Base-by-base conservation (phyloP, 148 eudicot genomes). In the Chenopodium quinoa region DNA sequence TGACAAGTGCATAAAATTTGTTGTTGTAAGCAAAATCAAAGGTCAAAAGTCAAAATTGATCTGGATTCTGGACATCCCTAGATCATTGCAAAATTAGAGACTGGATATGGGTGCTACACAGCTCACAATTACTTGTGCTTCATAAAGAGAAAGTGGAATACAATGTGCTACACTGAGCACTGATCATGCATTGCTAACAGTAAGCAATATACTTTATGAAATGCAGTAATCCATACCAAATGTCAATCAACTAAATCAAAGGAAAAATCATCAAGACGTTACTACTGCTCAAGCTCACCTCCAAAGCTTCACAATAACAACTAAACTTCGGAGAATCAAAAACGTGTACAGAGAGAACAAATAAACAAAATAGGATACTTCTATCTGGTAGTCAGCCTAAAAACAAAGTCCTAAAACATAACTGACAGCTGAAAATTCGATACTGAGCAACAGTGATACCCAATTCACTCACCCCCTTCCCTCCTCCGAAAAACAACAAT, bases 1-100 rank as follows among this genome's bases (percentile, higher is more conserved):
- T 94, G 86, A 78, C 8, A 82, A 86, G 46, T n/a, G 37, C 44
- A 62, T 23, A 79, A 40, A 32, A 74, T 31, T 20, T 1, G 3
- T 46, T 76, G 73, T 80, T 62, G 70, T 71, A 37, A 32, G 17
- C 0, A 66, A 7, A 47, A 16, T 62, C 22, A 25, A 71, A 20
- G 14, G 31, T 50, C 77, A 40, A 40, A 40, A 40, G 44, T 50
- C 14, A 11, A 66, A 29, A 34, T 14, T 29, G 20, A 76, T 50
- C 29, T 8, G 7, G 9, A 75, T 76, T 50, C 29, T 8, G 7
- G 20, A 75, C 79, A 62, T n/a, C 19, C 68, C 22, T 34, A 50
- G 14, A 72, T 60, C 9, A 7, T 31, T 31, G 34, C 16, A 20
- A 54, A 52, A 78, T 14, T 0, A 32, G 16, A 50, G 46, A 37